These are phyloP conservation scores for Arthrinium phaeospermum DNA, from an alignment of 2,329 filamentous ascomycete species.

Conservation along the genomic window DNA sequence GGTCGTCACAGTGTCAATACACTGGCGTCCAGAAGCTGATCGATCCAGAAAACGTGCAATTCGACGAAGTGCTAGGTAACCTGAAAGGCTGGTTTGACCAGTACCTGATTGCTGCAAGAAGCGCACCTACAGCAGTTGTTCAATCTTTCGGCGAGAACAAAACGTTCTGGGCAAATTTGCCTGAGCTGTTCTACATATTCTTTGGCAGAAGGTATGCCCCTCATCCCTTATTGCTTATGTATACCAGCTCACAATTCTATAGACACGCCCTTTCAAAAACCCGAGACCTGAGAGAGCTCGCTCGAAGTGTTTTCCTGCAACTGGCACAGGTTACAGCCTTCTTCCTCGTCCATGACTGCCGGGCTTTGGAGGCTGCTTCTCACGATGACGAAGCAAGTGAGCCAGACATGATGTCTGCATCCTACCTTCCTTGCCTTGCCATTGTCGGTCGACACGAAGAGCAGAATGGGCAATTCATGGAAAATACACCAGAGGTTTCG, in stretches of 20 bases:
- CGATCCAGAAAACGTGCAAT: slow-evolving; percentile 46
- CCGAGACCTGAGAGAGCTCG: slow-evolving; percentile 36
- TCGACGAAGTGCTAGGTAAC: slow-evolving; percentile 50
- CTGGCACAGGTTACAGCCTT: slow-evolving; percentile 58
- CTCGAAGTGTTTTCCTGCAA: slow-evolving; percentile 41
- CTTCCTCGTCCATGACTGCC: slow-evolving; percentile 57
- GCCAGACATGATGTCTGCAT: slow-evolving; percentile 48
- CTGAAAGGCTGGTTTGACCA: slow-evolving; percentile 57
- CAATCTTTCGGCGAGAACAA: slow-evolving; percentile 51
- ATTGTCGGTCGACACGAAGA: slow-evolving; percentile 44
- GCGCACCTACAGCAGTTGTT: slow-evolving; percentile 39
- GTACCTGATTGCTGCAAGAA: slow-evolving; percentile 50
- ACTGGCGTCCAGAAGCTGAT: slow-evolving; percentile 24
- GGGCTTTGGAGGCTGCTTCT: slow-evolving; percentile 36
- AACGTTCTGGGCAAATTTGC: slow-evolving; percentile 59
- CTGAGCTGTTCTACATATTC: slow-evolving; percentile 53
- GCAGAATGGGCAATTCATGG: slow-evolving; percentile 37
- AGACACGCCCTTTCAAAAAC: slow-evolving; percentile 28
- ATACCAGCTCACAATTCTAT: not conserved
- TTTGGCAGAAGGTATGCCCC: slow-evolving; percentile 46
- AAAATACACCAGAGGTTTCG: slow-evolving; percentile 39
- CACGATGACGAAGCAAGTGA: slow-evolving; percentile 38
- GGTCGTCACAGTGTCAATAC: slow-evolving; percentile 27
- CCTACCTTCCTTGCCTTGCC: slow-evolving; percentile 53
- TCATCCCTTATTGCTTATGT: not conserved